Evolutionary conservation across 2,329 filamentous ascomycete species (phyloP).

Genomic region (Colletotrichum lindemuthianum): DNA sequence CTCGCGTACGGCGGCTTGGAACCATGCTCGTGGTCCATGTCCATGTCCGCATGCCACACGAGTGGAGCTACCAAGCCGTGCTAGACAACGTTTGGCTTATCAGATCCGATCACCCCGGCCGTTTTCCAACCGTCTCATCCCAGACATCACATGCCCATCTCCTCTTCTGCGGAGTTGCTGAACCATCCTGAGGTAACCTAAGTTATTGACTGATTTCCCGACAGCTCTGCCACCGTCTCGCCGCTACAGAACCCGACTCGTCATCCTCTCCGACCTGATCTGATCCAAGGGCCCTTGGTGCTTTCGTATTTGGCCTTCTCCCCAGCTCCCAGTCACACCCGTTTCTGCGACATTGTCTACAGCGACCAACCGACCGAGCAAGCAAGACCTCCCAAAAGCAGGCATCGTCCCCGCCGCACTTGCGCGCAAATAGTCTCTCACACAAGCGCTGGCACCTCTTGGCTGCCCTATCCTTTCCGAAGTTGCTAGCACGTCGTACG

Average conservation of each 20-base stretch:
- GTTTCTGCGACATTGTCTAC: not conserved
- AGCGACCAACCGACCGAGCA: constrained; percentile 12
- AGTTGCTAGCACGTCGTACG: constrained; percentile 31
- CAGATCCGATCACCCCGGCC: constrained; percentile 29
- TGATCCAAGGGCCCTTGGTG: constrained; percentile 2
- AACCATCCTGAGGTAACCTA: constrained; percentile 10
- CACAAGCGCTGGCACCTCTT: constrained; percentile 8
- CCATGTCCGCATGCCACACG: constrained; percentile 26
- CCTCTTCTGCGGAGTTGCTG: constrained; percentile 24
- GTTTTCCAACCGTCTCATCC: constrained; percentile 30
- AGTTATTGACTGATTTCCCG: constrained; percentile 17
- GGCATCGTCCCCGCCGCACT: constrained; percentile 23
- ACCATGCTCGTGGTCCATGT: constrained; percentile 1
- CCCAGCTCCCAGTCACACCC: too few species aligned
- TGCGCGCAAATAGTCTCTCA: constrained; percentile 3
- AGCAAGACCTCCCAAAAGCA: constrained; percentile 22
- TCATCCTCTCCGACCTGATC: not conserved
- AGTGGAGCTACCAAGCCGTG: constrained; percentile 17
- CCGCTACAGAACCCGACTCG: constrained; percentile 27
- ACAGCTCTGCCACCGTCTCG: not conserved
- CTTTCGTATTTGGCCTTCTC: not conserved
- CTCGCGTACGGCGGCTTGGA: constrained; percentile 14
- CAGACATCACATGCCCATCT: constrained; percentile 31
- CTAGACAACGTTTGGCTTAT: constrained; percentile 31
- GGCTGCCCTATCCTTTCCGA: constrained; percentile 30